Evolutionary conservation across 352 stramenopile genomes (phyloP), one percentile per base, ranked within the genome.

Genomic region (Phytophthora constricta): DNA sequence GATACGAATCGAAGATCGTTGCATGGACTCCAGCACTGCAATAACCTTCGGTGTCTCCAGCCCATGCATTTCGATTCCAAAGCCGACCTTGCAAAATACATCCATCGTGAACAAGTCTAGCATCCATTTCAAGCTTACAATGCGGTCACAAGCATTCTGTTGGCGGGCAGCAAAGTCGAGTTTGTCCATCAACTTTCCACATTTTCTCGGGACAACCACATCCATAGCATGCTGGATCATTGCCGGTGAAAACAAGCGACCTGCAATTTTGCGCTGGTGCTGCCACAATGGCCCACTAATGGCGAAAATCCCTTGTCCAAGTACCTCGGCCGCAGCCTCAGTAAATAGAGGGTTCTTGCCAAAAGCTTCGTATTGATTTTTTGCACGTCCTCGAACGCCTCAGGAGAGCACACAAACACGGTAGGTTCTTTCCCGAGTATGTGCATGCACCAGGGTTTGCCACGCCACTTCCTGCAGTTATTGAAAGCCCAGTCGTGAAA

Each of bases 401-500:
- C 52, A 42, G 69, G 69, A 39, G 65, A 68, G 51, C 64, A 68
- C 22, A 77, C 50, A 26, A 77, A 68, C 22, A 75, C 65, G 45
- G 58, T 72, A 3, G 68, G 59, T 10, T 65, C 72, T 3, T 73
- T 62, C 11, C 83, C 81, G n/a, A 87, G 55, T 20, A 72, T 50
- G 28, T 79, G 69, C 42, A 91, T 70, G 13, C 73, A 72, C 75
- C 74, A 91, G 4, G 79, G 72, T 63, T 81, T 79, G 28, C 79
- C 77, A 9, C 58, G 49, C 19, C 76, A 71, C 14, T 67, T 68
- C 19, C 69, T 51, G 17, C 80, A 86, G 52, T 84, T 58, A 20
- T 84, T 75, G 1, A 57, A 26, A 49, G 84, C 77, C 81, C 83
- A 91, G 64, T 91, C 81, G 54, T 91, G 77, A 42, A 90, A 76